Evolutionary conservation across 768 basidiomycete genomes (phyloP), one percentile per base, ranked within the genome.

Genomic region (Calvatia gigantea): DNA sequence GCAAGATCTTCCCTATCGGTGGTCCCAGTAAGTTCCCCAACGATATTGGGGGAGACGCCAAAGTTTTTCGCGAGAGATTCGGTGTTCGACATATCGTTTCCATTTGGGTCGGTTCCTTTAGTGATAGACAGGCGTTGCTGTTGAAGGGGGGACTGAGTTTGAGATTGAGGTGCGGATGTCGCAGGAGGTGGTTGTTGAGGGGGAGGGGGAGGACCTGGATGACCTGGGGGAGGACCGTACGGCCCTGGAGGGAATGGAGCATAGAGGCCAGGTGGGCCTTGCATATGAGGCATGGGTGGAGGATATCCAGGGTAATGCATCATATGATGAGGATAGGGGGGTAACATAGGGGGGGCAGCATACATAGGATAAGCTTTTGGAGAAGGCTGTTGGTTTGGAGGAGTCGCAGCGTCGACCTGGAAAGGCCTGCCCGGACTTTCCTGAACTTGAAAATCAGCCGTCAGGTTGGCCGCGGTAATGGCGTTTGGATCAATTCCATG

Each of bases 91-190:
- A 92, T 80, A 68, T 94, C 89, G 60, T 89, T 85, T 5, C 84
- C 80, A 57, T 87, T 81, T 3, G 91, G 91, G 65, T 93, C 91
- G 60, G 85, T 82, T 47, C 89, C 90, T 65, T 84, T 88, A 62
- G 84, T 61, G 17, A 60, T 32, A 17, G 37, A 45, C 7, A 59
- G 39, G 27, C 59, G 29, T 15, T 17, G 48, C 17, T 47, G 58
- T 17, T 42, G 50, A 29, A 19, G 37, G 15, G 50, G 27, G 14
- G 50, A 32, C 21, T 44, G 43, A 2, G 33, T 9, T 8, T 37
- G 39, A 4, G 39, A 39, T 12, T 46, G 52, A 15, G 42, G 32
- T 5, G 21, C 17, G 43, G 54, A 17, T 52, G 59, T 47, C 51
- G 60, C 41, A 62, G 55, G 43, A 60, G 59, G 12, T 63, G 58